Conservation (phyloP, 495 filamentous ascomycete genomes). For the Daldinia loculata region DNA sequence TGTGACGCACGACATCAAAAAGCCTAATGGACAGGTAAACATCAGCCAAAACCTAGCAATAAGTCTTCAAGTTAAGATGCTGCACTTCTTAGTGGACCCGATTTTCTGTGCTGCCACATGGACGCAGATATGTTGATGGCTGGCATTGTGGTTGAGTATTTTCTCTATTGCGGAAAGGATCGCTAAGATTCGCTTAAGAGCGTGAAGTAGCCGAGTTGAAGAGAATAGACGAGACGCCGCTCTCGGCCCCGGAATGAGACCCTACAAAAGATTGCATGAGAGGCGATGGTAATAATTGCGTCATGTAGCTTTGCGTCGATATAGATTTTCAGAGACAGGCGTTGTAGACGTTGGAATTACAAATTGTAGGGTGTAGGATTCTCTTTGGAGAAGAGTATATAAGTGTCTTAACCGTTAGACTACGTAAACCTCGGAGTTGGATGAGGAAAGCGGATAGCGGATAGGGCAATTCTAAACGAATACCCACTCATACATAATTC, state of each 20-base stretch:
- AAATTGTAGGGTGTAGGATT: constrained; percentile 28
- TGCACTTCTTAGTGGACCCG: constrained; percentile 33
- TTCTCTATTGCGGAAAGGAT: constrained; percentile 5
- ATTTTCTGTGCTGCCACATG: constrained; percentile 28
- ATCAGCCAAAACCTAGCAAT: constrained; percentile 40
- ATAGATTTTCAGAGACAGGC: constrained; percentile 23
- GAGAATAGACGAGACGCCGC: constrained; percentile 26
- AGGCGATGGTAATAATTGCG: constrained; percentile 34
- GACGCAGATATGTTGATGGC: constrained; percentile 3
- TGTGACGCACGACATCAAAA: constrained; percentile 39
- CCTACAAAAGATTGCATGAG: constrained; percentile 22
- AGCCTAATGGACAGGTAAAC: constrained; percentile 39
- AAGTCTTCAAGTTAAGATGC: constrained; percentile 26
- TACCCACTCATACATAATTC: neutral
- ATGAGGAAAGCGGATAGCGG: neutral
- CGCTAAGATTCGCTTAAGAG: constrained; percentile 26
- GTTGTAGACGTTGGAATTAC: constrained; percentile 21
- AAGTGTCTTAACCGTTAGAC: too few species aligned
- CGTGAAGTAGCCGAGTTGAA: constrained; percentile 12
- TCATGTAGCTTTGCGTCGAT: constrained; percentile 28
- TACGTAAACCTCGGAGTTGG: neutral
- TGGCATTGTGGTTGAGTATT: constrained; percentile 14
- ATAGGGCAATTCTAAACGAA: constrained; percentile 1
- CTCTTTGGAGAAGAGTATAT: constrained; percentile 6
- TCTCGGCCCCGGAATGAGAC: constrained; percentile 39